Evolutionary conservation across 108 stramenopile genomes (phyloP), one percentile per base, ranked within the genome.

Genomic region (Aurantiochytrium sp.): DNA sequence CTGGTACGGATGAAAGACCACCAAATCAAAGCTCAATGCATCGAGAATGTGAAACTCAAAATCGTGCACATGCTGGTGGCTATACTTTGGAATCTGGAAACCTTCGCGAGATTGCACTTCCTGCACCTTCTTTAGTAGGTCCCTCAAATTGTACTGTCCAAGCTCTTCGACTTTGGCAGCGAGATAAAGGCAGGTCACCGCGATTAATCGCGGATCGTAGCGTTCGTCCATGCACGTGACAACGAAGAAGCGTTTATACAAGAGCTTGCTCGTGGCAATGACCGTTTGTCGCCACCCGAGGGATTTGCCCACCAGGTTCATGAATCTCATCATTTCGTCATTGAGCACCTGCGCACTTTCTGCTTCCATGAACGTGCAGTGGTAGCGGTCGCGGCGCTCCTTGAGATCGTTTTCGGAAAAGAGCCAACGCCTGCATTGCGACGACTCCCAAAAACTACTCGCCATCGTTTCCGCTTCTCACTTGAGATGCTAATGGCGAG

Each of bases 21-120:
- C 76, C n/a, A 83, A 16, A 35, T 83, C 76, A 28, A 83, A 83
- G 49, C 51, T 83, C 23, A 83, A 45, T 45, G 45, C 51, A 0
- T 53, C 76, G 76, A 83, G 76, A 45, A 83, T 53, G 51, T 83
- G 76, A 23, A 83, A 53, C 51, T 83, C 76, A 23, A 53, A 83
- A 45, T 83, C 76, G 76, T 83, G 76, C 6, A 83, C 76, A 4
- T 83, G 76, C n/a, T 83, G 76, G 6, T 1, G 51, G 45, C 76
- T 23, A 53, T 21, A 83, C 8, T 83, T n/a, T 5, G 73, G 73
- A 21, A 83, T 25, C 76, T 53, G 49, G 76, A 53, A 83, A 12
- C 3, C 4, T 53, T 53, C n/a, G 45, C 25, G n/a, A 1, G 25
- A 28, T 23, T 69, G 64, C 35, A 69, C 42, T 18, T 69, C 64